These are phyloP conservation scores for Thielaviopsis punctulata DNA, from an alignment of 2,329 filamentous ascomycete species.

Conservation along the genomic window DNA sequence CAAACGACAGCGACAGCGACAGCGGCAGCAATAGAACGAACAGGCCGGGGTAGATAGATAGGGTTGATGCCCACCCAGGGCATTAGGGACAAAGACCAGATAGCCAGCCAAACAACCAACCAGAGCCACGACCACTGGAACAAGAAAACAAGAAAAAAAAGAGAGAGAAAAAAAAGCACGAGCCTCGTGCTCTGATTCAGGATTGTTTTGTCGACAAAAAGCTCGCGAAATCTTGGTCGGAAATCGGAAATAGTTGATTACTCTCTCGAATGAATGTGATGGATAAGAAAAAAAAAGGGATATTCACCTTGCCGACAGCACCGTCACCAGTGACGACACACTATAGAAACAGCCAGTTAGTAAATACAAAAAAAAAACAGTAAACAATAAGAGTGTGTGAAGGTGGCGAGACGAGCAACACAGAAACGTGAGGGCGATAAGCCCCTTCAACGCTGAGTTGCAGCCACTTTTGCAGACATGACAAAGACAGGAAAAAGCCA, in stretches of 20 bases:
- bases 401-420: neutral
- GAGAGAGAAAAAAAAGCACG: neutral
- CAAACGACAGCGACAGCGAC: neutral
- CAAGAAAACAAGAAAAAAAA: too few species aligned
- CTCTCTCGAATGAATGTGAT: neutral
- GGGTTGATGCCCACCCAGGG: neutral
- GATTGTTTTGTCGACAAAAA: neutral
- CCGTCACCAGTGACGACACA: constrained; percentile 98
- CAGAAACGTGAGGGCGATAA: neutral
- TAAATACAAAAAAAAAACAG: constrained; percentile 19
- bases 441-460: neutral
- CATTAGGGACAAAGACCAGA: constrained; percentile 7
- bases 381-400: constrained; percentile 18
- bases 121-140: neutral
- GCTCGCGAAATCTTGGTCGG: neutral
- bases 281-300: constrained; percentile 6
- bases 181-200: constrained; percentile 7
- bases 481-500: neutral
- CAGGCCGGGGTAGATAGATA: neutral
- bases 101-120: too few species aligned
- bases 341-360: too few species aligned
- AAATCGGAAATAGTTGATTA: constrained; percentile 1
- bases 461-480: neutral
- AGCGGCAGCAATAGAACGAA: neutral
- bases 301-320: constrained; percentile 88